Percentiles rank a stretch among this genome's conserved stretches.
phyloP scores from a whole-genome alignment of 352 stramenopile genomes.

The Phytophthora pisi region DNA sequence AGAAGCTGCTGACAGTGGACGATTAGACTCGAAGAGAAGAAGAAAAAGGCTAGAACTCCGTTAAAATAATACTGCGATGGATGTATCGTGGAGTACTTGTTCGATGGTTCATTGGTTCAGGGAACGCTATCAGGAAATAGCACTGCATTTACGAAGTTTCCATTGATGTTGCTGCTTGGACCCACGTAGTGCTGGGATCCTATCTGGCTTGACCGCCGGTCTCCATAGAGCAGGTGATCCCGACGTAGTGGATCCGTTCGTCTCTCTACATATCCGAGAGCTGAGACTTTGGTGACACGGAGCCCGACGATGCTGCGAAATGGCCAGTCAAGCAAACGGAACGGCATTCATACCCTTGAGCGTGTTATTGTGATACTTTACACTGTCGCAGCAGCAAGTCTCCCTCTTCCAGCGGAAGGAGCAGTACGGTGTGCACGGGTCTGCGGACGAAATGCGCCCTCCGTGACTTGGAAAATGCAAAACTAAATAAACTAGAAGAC shows the following conservation, averaged over 20 bases:
- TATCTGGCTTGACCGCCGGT: too few species aligned
- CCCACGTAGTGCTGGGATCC: too few species aligned
- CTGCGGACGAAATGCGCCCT: constrained; percentile 16
- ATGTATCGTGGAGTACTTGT: constrained; percentile 1
- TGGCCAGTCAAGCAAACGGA: constrained; percentile 20
- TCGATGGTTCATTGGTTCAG: too few species aligned
- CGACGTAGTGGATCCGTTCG: neutral
- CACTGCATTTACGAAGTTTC: too few species aligned
- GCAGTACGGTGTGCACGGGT: constrained; percentile 18
- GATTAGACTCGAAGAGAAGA: constrained; percentile 39
- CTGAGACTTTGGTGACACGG: constrained; percentile 3
- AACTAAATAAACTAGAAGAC: constrained; percentile 38
- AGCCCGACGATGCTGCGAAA: constrained; percentile 28
- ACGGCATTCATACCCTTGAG: constrained; percentile 17
- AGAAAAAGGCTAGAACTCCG: constrained; percentile 38
- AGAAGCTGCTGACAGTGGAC: constrained; percentile 88
- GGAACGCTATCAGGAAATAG: too few species aligned
- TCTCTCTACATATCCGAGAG: neutral
- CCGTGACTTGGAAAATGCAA: constrained; percentile 27
- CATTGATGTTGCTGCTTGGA: too few species aligned
- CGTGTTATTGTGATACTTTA: constrained; percentile 52
- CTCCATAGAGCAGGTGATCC: neutral
- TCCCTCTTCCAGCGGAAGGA: constrained; percentile 58
- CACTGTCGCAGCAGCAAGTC: constrained; percentile 33
- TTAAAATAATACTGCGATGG: constrained; percentile 37